Conservation (phyloP, 495 filamentous ascomycete species). For the Chlorociboria aeruginascens region DNA sequence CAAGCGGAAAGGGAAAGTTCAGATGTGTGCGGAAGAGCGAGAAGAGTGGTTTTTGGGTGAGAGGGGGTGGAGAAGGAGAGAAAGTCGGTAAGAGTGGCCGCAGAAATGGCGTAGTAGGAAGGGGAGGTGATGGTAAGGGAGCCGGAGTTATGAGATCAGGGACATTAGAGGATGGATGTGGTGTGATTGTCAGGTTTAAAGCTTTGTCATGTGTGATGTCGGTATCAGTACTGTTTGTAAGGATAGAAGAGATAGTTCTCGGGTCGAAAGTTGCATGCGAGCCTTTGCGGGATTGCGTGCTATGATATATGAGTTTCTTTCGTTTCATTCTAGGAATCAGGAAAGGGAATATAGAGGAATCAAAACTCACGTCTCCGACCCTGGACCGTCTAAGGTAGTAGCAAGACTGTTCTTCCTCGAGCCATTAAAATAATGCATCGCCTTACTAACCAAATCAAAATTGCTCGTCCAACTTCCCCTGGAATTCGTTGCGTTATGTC, state of each 20-base stretch:
- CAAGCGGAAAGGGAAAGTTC: not conserved
- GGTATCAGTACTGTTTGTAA: too few species aligned
- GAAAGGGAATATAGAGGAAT: too few species aligned
- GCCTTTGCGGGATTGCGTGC: too few species aligned
- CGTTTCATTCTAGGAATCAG: too few species aligned
- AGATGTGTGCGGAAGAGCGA: conserved; percentile 1
- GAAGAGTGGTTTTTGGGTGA: not conserved
- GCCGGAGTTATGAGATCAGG: not conserved
- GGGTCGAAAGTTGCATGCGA: too few species aligned
- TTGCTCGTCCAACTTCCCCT: not conserved
- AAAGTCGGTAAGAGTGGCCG: not conserved
- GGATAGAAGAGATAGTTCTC: too few species aligned
- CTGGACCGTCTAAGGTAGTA: too few species aligned
- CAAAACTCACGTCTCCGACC: too few species aligned
- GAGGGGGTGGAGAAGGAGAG: not conserved
- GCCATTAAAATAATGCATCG: not conserved
- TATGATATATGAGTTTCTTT: too few species aligned
- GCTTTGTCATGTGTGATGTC: too few species aligned
- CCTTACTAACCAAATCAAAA: conserved; percentile 1
- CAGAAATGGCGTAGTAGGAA: not conserved
- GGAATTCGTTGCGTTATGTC: not conserved
- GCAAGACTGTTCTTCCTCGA: not conserved
- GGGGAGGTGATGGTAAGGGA: not conserved
- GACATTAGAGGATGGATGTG: not conserved
- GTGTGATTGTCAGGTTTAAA: too few species aligned